Percentiles rank a stretch among this genome's conserved stretches.
These are phyloP conservation scores for Leptographium procerum DNA, from an alignment of 2,329 filamentous ascomycete species.

Conservation along the genomic window DNA sequence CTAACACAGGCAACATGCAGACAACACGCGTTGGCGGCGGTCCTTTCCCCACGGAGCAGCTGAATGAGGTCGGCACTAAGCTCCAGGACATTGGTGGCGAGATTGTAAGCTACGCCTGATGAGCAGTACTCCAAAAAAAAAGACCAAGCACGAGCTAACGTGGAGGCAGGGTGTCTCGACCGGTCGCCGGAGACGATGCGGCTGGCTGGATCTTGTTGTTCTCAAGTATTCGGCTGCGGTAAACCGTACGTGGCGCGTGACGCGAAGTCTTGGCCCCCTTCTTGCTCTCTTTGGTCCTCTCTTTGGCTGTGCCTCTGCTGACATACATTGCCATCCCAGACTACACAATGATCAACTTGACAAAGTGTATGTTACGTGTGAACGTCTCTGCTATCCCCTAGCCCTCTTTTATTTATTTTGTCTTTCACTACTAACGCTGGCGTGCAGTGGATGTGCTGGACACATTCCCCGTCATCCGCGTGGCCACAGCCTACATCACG, in stretches of 20 bases:
- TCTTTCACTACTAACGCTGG: constrained; percentile 35
- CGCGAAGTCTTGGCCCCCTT: not conserved
- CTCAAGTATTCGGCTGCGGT: constrained; percentile 45
- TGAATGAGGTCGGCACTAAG: constrained; percentile 24
- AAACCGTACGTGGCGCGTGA: constrained; percentile 5
- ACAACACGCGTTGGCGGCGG: constrained; percentile 49
- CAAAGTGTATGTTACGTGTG: constrained; percentile 24
- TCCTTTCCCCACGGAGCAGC: constrained; percentile 49
- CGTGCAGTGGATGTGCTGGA: constrained; percentile 58
- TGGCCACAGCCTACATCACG: constrained; percentile 58
- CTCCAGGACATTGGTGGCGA: constrained; percentile 23
- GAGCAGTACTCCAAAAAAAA: not conserved
- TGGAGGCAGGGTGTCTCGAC: constrained; percentile 25
- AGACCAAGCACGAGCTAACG: not conserved
- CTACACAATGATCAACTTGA: constrained; percentile 51
- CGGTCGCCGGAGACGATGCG: constrained; percentile 46
- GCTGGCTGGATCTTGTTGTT: constrained; percentile 53
- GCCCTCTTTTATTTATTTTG: not conserved
- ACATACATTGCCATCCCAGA: constrained; percentile 23
- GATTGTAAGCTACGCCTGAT: constrained; percentile 2
- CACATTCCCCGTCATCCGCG: constrained; percentile 61
- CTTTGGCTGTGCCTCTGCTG: not conserved
- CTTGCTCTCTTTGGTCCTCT: not conserved
- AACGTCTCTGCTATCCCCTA: not conserved
- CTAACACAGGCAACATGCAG: constrained; percentile 6